Evolutionary conservation across 495 filamentous ascomycete species (phyloP).

Genomic region (Aspergillus affinis): DNA sequence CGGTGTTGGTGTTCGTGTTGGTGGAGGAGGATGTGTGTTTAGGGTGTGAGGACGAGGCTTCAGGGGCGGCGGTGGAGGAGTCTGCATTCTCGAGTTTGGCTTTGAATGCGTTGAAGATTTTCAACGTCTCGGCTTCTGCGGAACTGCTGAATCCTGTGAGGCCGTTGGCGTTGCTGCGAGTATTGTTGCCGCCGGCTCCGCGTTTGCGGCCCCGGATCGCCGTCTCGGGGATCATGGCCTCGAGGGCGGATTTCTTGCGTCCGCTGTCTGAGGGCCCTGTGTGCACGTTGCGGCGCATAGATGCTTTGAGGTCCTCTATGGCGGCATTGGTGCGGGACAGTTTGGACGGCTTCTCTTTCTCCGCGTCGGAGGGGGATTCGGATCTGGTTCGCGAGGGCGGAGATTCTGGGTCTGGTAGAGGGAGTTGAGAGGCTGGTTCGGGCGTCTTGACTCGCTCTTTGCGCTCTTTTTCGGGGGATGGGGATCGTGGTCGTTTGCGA

Average conservation of each 20-base stretch:
- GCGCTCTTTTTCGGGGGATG: conserved; percentile 23
- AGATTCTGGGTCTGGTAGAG: conserved; percentile 49
- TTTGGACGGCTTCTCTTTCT: conserved; percentile 50
- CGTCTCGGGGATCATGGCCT: conserved; percentile 80
- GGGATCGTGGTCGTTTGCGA: conserved; percentile 33
- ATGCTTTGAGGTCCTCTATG: conserved; percentile 86
- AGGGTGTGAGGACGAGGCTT: background rate
- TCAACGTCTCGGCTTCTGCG: conserved; percentile 63
- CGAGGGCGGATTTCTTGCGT: conserved; percentile 66
- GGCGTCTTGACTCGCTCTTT: conserved; percentile 34
- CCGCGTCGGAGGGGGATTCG: conserved; percentile 8
- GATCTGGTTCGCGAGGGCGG: conserved; percentile 51
- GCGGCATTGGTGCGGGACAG: conserved; percentile 84
- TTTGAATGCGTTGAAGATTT: conserved; percentile 73
- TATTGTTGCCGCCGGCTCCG: conserved; percentile 53
- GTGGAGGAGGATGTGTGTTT: conserved; percentile 9
- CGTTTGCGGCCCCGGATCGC: conserved; percentile 79
- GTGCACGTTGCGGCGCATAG: conserved; percentile 78
- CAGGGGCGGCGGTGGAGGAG: conserved; percentile 30
- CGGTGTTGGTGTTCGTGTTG: background rate
- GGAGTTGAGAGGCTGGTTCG: conserved; percentile 43
- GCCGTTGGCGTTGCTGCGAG: conserved; percentile 29
- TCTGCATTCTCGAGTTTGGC: conserved; percentile 68
- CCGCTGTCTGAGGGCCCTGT: conserved; percentile 52
- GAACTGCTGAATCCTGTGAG: conserved; percentile 30